Base-by-base conservation (phyloP, 2,329 filamentous ascomycete species). In the Hypomyces perniciosus region DNA sequence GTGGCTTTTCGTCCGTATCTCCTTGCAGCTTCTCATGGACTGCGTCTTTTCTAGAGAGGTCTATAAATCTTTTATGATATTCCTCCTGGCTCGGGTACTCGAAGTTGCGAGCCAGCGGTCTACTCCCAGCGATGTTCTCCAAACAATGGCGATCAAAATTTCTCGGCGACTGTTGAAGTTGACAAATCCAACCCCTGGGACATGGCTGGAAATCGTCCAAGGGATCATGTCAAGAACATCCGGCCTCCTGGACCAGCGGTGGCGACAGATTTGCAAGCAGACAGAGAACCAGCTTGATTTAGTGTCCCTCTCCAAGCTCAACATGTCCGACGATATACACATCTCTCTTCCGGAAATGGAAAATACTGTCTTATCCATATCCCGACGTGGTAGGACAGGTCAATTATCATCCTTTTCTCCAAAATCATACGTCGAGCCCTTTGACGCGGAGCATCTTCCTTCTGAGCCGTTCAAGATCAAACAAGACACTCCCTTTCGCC, bases 1-100 rank as follows among this genome's bases (percentile, higher is more conserved):
- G 0, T 84, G 79, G 79, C 65, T 84, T 1, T 64, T 82, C 0
- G 49, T 83, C 3, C 75, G 80, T 1, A 77, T 81, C 1, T 60
- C 68, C 0, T 53, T 81, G 2, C 78, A 83, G 46, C 55, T 70
- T 37, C 30, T 30, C 10, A 28, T 47, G 26, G 34, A 30, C 12
- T 30, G 44, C 26, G 12, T 20, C 20, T 34, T 45, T 13, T 20
- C 28, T n/a, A 45, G 10, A 20, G 43, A 13, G 8, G 20, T 41
- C 13, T 41, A 41, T 26, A 41, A 41, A 41, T 41, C 38, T 6
- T 41, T 5, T 26, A 41, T 41, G 5, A 26, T 41, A 41, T 41
- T 41, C 20, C 38, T 41, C 3, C 3, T 41, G 38, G 38, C 38
- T 41, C 38, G 5, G 8, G 38, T 41, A 13, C 5, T 41, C 8